Evolutionary conservation across 2,329 filamentous ascomycete species (phyloP).

Genomic region (Calonectria pteridis): DNA sequence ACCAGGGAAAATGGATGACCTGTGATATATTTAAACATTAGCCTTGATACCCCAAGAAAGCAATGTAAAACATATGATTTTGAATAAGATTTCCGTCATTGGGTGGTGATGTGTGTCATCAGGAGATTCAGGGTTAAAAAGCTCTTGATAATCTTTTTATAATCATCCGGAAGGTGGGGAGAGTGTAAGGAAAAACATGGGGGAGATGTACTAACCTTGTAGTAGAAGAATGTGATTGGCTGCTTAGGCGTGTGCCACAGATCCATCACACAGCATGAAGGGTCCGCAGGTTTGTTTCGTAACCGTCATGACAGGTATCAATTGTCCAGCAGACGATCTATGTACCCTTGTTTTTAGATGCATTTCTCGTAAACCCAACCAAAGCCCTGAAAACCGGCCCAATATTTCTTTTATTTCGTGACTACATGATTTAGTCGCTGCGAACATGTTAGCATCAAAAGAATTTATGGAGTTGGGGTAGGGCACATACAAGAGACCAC

Average conservation of each 20-base stretch:
- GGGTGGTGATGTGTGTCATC: conserved; percentile 70
- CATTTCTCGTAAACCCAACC: conserved; percentile 59
- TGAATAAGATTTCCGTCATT: conserved; percentile 62
- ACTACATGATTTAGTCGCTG: conserved; percentile 65
- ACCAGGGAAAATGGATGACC: conserved; percentile 28
- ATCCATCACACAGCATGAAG: conserved; percentile 37
- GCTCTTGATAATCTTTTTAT: conserved; percentile 68
- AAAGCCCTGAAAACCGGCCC: conserved; percentile 56
- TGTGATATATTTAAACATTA: conserved; percentile 49
- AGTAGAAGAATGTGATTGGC: conserved; percentile 11
- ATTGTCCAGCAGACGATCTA: conserved; percentile 63
- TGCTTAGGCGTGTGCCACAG: conserved; percentile 32
- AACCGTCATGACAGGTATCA: conserved; percentile 49
- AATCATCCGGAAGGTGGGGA: conserved; percentile 63
- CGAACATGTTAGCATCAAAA: conserved; percentile 53
- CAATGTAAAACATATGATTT: conserved; percentile 36
- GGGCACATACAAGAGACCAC: conserved; percentile 78
- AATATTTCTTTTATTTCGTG: conserved; percentile 51
- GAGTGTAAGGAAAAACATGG: conserved; percentile 22
- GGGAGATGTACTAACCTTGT: conserved; percentile 61
- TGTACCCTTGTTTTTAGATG: conserved; percentile 57
- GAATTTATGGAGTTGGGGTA: background rate
- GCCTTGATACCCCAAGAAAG: conserved; percentile 52
- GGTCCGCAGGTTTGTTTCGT: conserved; percentile 44
- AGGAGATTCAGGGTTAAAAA: conserved; percentile 76